Evolutionary conservation across 2,329 filamentous ascomycete species (phyloP).

Genomic region (Reticulascus tulasneorum): DNA sequence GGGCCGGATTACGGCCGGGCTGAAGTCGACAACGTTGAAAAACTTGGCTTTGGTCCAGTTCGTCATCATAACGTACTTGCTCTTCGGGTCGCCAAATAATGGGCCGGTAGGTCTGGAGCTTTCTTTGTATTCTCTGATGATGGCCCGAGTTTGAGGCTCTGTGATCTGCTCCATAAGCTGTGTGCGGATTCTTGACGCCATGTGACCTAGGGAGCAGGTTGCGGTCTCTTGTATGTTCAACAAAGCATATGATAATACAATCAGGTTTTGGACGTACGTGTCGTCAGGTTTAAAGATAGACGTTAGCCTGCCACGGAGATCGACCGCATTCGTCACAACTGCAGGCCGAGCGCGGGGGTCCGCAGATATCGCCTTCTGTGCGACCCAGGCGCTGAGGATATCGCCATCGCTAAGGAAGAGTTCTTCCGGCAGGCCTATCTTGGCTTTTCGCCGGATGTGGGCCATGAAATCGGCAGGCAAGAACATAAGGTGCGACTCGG

Average conservation of each 20-base stretch:
- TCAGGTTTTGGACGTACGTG: slow-evolving; percentile 5
- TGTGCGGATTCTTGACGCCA: slow-evolving; percentile 11
- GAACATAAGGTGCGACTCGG: no score
- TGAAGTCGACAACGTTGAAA: slow-evolving; percentile 10
- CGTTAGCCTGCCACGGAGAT: slow-evolving; percentile 1
- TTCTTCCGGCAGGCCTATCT: no score
- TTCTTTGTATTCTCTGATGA: background rate
- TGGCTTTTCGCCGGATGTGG: no score
- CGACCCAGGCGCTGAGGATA: slow-evolving; percentile 31
- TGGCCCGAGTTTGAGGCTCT: slow-evolving; percentile 2
- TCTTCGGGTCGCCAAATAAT: slow-evolving; percentile 14
- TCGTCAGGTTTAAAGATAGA: slow-evolving; percentile 11
- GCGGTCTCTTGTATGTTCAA: no score
- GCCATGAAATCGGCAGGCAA: no score
- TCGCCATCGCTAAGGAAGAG: slow-evolving; percentile 37
- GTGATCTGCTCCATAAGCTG: slow-evolving; percentile 15
- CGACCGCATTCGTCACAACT: slow-evolving; percentile 1
- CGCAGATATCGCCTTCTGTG: slow-evolving; percentile 22
- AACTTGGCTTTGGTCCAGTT: slow-evolving; percentile 19
- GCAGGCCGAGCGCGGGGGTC: background rate
- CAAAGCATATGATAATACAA: slow-evolving; percentile 1
- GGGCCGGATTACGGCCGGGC: background rate
- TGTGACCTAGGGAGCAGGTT: no score
- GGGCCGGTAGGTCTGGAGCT: slow-evolving; percentile 21
- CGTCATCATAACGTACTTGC: slow-evolving; percentile 12